Evolutionary conservation across 179 eudicot genomes (phyloP).

Genomic region (Spergularia azorica): DNA sequence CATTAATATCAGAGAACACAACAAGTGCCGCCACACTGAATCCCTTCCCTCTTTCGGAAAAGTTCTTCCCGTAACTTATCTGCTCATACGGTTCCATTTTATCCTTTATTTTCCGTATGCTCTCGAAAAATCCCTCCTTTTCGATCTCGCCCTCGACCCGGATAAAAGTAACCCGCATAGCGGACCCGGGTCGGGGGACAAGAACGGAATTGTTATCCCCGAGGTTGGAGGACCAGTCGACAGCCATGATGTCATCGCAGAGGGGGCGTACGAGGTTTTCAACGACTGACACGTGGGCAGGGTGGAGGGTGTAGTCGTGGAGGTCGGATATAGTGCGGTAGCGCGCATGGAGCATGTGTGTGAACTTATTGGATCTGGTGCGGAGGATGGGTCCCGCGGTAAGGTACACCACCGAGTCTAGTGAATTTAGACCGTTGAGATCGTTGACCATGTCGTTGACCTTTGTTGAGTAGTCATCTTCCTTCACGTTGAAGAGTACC

Average conservation of each 20-base stretch:
- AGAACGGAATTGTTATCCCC: background rate
- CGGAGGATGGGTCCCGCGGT: conserved; percentile 47
- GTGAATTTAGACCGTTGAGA: conserved; percentile 25
- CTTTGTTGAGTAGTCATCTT: conserved; percentile 19
- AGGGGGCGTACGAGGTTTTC: conserved; percentile 20
- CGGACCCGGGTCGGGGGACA: conserved; percentile 36
- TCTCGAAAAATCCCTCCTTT: conserved; percentile 23
- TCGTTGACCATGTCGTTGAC: conserved; percentile 28
- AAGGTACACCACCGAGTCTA: conserved; percentile 23
- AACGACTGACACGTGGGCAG: conserved; percentile 16
- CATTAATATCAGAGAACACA: conserved; percentile 38
- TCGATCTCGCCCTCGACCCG: conserved; percentile 9
- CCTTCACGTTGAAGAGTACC: conserved; percentile 37
- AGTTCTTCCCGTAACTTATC: conserved; percentile 33
- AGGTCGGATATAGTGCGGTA: conserved; percentile 22
- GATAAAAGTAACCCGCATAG: conserved; percentile 31
- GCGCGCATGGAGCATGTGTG: conserved; percentile 48
- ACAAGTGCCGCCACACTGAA: conserved; percentile 31
- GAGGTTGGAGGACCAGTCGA: conserved; percentile 26
- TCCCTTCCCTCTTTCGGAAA: conserved; percentile 21
- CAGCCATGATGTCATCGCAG: conserved; percentile 23
- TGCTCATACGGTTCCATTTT: conserved; percentile 27
- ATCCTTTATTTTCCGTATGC: conserved; percentile 19
- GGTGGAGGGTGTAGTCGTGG: conserved; percentile 11
- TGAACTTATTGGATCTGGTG: conserved; percentile 30